Base-by-base conservation (phyloP, 352 stramenopile species). In the Globisporangium carolinianum region DNA sequence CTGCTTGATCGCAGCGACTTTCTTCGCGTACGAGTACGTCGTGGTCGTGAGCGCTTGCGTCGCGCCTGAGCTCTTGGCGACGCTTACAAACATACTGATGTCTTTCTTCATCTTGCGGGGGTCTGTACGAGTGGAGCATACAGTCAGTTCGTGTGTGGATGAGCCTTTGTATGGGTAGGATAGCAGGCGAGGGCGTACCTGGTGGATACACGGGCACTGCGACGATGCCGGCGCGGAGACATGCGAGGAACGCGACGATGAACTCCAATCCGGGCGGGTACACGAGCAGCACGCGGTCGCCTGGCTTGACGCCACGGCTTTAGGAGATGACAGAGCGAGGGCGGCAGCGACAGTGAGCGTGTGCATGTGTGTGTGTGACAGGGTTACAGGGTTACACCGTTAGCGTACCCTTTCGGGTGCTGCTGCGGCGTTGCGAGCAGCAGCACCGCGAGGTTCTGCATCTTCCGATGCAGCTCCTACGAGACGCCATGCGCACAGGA, bases 211-310 rank as follows among this genome's bases (percentile, higher is more conserved):
- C 87, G 0, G 96, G 96, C 3, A 99, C 96, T 0, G 95, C 94
- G 6, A 99, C 86, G 15, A 98, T 69, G 38, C 91, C 90, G 12
- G 87, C 87, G 17, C 88, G 90, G 24, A 99, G 64, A 69, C 97
- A 99, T 0, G 93, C 96, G 11, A 99, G 62, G 63, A 99, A 99
- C 3, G 94, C 79, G 35, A 99, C 73, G 36, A 99, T 98, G 62
- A 99, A 99, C 54, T 99, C 93, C 9, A 99, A 77, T 0, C 86
- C 96, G 8, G 98, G 98, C 36, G 96, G 94, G 66, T 98, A 99
- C 36, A 99, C 96, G 24, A 99, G 79, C 42, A 99, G 67, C 17
- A 97, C 90, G 41, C 79, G 83, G 47, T 95, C 82, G 9, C 84
- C 91, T 18, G 69, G 60, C 48, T 83, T 73, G 12, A 93, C 49